phyloP scores from a whole-genome alignment of 2,329 filamentous ascomycete species.

The Ascochyta pisi region DNA sequence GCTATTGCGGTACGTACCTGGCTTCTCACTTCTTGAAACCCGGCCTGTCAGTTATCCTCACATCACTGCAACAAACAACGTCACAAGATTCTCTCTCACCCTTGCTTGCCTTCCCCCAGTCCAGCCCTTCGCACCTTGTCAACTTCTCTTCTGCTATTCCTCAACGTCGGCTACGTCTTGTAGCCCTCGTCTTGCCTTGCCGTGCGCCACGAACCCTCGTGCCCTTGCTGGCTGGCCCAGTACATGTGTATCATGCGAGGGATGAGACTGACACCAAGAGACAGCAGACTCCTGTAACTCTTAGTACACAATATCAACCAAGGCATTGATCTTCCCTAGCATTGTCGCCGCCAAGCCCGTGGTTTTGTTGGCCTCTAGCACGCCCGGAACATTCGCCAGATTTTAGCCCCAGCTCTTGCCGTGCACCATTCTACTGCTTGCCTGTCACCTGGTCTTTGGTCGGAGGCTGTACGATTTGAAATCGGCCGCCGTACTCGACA shows the following conservation, averaged over 20 bases:
- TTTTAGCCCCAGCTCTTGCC: conserved; percentile 17
- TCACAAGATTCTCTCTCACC: conserved; percentile 34
- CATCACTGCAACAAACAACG: conserved; percentile 41
- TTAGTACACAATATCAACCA: conserved; percentile 25
- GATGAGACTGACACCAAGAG: conserved; percentile 33
- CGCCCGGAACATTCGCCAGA: conserved; percentile 27
- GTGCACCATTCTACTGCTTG: conserved; percentile 7
- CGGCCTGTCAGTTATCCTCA: conserved; percentile 35
- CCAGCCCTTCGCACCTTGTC: conserved; percentile 13
- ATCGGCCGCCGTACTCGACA: conserved; percentile 6
- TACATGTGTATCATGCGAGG: conserved; percentile 38
- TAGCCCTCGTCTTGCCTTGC: conserved; percentile 28
- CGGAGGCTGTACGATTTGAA: background rate
- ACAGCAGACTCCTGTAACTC: conserved; percentile 33
- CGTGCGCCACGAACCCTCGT: conserved; percentile 25
- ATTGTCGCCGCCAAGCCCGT: conserved; percentile 27
- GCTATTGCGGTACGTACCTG: conserved; percentile 52
- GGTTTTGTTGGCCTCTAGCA: conserved; percentile 20
- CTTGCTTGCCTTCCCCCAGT: conserved; percentile 24
- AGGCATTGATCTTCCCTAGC: conserved; percentile 18
- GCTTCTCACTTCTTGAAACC: conserved; percentile 41
- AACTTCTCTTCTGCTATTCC: conserved; percentile 2
- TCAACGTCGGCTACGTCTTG: conserved; percentile 15
- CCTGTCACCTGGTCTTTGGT: background rate
- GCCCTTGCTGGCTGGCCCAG: conserved; percentile 27